Conservation (phyloP, 371 early-diverging fungal species). For the Haplosporangium sp. region DNA sequence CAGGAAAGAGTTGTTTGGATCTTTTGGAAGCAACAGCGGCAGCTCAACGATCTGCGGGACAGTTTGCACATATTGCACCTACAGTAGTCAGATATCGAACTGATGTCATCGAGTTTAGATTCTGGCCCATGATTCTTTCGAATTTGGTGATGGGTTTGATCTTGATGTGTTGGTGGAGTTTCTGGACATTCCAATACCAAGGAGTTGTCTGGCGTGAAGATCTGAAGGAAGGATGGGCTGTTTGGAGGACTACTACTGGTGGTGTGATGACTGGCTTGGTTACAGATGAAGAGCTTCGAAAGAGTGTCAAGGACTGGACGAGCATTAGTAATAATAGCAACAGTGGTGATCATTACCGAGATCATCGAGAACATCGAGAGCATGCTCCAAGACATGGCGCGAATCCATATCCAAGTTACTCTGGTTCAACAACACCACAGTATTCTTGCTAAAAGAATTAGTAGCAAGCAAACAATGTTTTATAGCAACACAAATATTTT, state of each 20-base stretch:
- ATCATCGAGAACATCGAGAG: conserved; percentile 1
- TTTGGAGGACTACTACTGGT: conserved; percentile 61
- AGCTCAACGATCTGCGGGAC: conserved; percentile 10
- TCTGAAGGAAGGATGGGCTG: conserved; percentile 69
- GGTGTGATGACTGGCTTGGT: conserved; percentile 51
- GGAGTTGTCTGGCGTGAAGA: conserved; percentile 75
- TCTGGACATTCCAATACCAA: conserved; percentile 77
- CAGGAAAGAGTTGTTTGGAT: conserved; percentile 58
- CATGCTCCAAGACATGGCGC: too few species aligned
- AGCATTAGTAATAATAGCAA: conserved; percentile 11
- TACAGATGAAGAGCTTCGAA: conserved; percentile 44
- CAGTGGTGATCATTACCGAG: not conserved
- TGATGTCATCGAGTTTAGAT: conserved; percentile 55
- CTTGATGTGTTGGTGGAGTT: conserved; percentile 74
- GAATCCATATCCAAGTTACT: not conserved
- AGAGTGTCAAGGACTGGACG: conserved; percentile 53
- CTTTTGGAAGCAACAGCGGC: conserved; percentile 26
- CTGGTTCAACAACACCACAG: conserved; percentile 17
- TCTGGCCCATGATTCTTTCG: conserved; percentile 55
- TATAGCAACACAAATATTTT: too few species aligned
- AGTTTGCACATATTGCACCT: conserved; percentile 11
- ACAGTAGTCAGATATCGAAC: conserved; percentile 56
- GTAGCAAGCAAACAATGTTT: not conserved
- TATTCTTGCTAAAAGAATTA: not conserved
- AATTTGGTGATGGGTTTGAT: conserved; percentile 66